These are phyloP conservation scores for Phytophthora syringae DNA, from an alignment of 352 stramenopile species.

Conservation along the genomic window DNA sequence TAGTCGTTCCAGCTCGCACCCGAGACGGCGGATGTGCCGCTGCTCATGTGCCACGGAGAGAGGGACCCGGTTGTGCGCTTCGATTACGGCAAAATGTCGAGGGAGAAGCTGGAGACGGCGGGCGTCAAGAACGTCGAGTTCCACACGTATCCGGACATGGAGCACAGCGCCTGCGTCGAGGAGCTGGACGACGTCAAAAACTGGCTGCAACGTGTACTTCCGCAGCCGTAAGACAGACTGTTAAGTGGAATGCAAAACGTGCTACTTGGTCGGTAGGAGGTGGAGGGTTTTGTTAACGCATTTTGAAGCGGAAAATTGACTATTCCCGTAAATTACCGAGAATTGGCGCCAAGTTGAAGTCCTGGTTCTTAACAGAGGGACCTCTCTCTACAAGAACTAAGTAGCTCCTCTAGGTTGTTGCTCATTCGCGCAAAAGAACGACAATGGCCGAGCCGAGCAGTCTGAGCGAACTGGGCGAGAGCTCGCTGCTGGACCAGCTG, in stretches of 20 bases:
- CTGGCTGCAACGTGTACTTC: slow-evolving; percentile 69
- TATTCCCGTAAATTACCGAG: no score
- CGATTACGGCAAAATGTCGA: slow-evolving; percentile 64
- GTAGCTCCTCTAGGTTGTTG: no score
- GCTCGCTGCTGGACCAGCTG: slow-evolving; percentile 77
- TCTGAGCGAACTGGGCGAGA: slow-evolving; percentile 65
- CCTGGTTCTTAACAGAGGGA: no score
- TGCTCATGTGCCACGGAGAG: slow-evolving; percentile 85
- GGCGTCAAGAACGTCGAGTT: slow-evolving; percentile 72
- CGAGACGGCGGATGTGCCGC: slow-evolving; percentile 64
- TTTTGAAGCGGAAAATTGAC: no score
- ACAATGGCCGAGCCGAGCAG: no score
- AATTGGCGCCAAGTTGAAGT: no score
- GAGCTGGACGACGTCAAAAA: slow-evolving; percentile 71
- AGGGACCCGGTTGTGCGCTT: slow-evolving; percentile 66
- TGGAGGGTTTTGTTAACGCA: no score
- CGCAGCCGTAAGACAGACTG: no score
- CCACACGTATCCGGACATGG: slow-evolving; percentile 67
- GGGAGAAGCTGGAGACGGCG: slow-evolving; percentile 56
- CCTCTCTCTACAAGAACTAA: no score
- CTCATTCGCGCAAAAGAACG: no score
- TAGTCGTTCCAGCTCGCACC: slow-evolving; percentile 59
- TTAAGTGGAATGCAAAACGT: no score
- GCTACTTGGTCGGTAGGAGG: no score
- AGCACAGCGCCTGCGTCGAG: slow-evolving; percentile 67